Evolutionary conservation across 768 basidiomycete genomes (phyloP).

Genomic region (Tricholoma terreum): DNA sequence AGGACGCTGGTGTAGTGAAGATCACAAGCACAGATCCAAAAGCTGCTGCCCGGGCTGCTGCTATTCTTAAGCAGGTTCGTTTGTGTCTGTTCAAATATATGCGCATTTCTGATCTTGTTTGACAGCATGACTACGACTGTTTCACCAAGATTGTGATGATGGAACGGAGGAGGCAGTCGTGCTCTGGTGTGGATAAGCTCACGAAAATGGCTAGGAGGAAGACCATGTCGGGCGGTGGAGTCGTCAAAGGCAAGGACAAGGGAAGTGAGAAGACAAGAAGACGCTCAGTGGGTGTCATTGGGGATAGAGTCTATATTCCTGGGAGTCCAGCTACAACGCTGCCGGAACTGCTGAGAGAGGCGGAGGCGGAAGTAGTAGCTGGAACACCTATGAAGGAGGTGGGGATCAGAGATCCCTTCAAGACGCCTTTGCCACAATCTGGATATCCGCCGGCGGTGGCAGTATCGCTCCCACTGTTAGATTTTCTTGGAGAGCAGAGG

Average conservation of each 20-base stretch:
- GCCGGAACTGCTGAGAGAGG: conserved; percentile 55
- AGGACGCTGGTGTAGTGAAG: conserved; percentile 62
- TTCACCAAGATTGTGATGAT: conserved; percentile 49
- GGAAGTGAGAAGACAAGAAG: conserved; percentile 13
- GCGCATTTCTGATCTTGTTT: conserved; percentile 1
- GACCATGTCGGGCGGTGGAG: conserved; percentile 27
- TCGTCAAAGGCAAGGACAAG: conserved; percentile 26
- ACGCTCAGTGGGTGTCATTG: conserved; percentile 41
- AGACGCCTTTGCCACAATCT: conserved; percentile 22
- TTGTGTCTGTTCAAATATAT: neutral
- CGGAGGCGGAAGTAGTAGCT: conserved; percentile 46
- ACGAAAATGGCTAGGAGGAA: conserved; percentile 27
- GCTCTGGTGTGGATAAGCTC: neutral
- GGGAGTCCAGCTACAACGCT: conserved; percentile 53
- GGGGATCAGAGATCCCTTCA: conserved; percentile 20
- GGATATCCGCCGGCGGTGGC: neutral
- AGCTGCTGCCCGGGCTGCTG: conserved; percentile 90
- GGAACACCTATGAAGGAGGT: conserved; percentile 14
- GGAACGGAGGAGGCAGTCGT: conserved; percentile 25
- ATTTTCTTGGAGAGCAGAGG: conserved; percentile 13
- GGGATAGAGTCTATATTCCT: conserved; percentile 52
- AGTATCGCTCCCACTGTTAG: neutral
- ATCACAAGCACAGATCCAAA: conserved; percentile 82
- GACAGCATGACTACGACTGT: conserved; percentile 83
- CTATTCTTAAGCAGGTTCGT: conserved; percentile 84